phyloP scores from a whole-genome alignment of 75 land plant species.

The Pinus tabuliformis region DNA sequence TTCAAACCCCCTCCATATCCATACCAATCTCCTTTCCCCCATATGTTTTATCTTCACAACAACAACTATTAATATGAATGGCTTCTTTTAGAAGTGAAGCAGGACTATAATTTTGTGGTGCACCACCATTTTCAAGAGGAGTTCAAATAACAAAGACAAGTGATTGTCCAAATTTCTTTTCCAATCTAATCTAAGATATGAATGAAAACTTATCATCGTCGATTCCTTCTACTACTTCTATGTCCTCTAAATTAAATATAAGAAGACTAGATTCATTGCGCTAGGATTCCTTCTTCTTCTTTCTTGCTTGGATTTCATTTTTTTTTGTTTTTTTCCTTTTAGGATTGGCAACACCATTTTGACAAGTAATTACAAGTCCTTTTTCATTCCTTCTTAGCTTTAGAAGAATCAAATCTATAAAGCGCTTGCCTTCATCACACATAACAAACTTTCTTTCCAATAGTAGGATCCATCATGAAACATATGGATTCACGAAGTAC shows the following conservation, averaged over 20 bases:
- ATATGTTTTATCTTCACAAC: slow-evolving; percentile 80
- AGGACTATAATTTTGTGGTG: slow-evolving; percentile 45
- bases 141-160: slow-evolving; percentile 70
- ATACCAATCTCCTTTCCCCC: slow-evolving; percentile 91
- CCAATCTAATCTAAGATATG: slow-evolving; percentile 41
- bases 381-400: slow-evolving; percentile 47
- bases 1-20: slow-evolving; percentile 79
- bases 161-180: slow-evolving; percentile 80
- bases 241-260: slow-evolving; percentile 28
- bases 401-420: slow-evolving; percentile 75
- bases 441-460: slow-evolving; percentile 73
- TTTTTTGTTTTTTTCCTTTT: background rate
- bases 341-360: slow-evolving; percentile 36
- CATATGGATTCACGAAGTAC: slow-evolving; percentile 88
- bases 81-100: slow-evolving; percentile 79
- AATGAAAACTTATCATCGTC: slow-evolving; percentile 33
- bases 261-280: slow-evolving; percentile 20
- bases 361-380: slow-evolving; percentile 63
- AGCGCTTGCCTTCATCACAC: slow-evolving; percentile 84
- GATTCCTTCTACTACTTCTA: slow-evolving; percentile 35
- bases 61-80: slow-evolving; percentile 84
- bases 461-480: background rate
- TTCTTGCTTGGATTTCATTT: slow-evolving; percentile 24
- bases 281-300: slow-evolving; percentile 24
- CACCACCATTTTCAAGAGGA: slow-evolving; percentile 60